Evolutionary conservation across 176 grass and related monocot species (phyloP).

Genomic region (Calamus simplicifolius): DNA sequence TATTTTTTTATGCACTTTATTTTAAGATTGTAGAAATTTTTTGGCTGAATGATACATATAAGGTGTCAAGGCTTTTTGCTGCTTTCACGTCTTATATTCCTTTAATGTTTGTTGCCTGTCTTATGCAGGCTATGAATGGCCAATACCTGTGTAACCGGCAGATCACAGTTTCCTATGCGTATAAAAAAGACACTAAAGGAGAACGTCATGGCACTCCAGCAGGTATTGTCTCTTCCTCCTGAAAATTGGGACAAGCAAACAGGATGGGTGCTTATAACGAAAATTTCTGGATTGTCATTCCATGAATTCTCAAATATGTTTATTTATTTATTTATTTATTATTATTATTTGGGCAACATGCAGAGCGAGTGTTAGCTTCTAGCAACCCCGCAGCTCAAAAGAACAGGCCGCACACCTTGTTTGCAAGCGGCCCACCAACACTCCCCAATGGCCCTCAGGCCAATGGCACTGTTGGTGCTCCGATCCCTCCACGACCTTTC

Average conservation of each 20-base stretch:
- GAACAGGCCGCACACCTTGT: conserved; percentile 78
- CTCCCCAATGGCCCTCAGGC: conserved; percentile 25
- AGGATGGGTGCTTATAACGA: neutral
- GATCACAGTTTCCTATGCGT: conserved; percentile 93
- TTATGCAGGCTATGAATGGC: conserved; percentile 73
- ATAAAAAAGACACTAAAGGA: conserved; percentile 92
- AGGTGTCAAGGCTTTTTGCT: no score
- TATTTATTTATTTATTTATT: neutral
- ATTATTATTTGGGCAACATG: neutral
- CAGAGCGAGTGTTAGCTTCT: conserved; percentile 59
- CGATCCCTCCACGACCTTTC: conserved; percentile 53
- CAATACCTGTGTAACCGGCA: conserved; percentile 87
- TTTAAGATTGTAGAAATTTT: no score
- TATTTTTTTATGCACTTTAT: no score
- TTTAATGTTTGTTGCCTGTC: conserved; percentile 11
- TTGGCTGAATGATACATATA: no score
- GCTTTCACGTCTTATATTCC: neutral
- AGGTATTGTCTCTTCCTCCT: conserved; percentile 32
- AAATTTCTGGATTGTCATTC: no score
- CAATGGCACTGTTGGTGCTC: conserved; percentile 31
- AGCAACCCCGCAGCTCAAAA: conserved; percentile 76
- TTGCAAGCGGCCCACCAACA: conserved; percentile 74
- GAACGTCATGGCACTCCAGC: conserved; percentile 88
- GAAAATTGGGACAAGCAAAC: neutral
- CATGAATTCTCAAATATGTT: neutral